Base-by-base conservation (phyloP, 2,329 filamentous ascomycete species). In the Colletotrichum godetiae region DNA sequence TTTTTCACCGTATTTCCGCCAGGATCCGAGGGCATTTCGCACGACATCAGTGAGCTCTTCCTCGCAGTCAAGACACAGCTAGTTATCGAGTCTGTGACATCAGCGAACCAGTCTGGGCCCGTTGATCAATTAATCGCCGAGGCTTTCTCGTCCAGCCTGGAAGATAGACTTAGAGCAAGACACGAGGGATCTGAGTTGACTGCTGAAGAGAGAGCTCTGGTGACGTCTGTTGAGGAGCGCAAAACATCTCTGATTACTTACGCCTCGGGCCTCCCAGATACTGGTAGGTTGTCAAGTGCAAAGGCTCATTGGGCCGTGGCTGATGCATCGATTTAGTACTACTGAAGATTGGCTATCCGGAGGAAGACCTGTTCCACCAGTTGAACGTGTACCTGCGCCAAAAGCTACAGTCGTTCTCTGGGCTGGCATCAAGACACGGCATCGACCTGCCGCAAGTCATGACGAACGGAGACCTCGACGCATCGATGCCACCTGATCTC, bases 131-230 rank as follows among this genome's bases (percentile, higher is more conserved):
- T 87, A 22, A 79, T 92, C 19, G 86, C 87, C 12, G 87, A 90
- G 66, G 85, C 90, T 3, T 86, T 94, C 46, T 85, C 88, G 7
- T 83, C 87, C 10, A 84, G 92, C 5, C 81, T 93, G 2, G 86
- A 92, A 31, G 84, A 85, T 12, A 82, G 83, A 57, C 76, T 88
- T 59, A 83, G 79, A 12, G 77, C 77, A 24, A 77, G 82, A 42
- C 80, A 81, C 61, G 79, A 78, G 3, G 78, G 78, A 19, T 74
- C 77, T 27, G 79, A 81, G 65, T 74, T 82, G 22, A 82, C 78
- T 73, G 75, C 82, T 75, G 78, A 82, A 31, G 82, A 84, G 67
- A 78, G 80, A 56, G 78, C 78, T 10, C 80, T 85, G 33, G 75
- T 84, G 10, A 76, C 78, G 5, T 78, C 80, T 12, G 78, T 83